Percentiles rank a stretch among this genome's conserved stretches.
Conservation (phyloP, 2,329 filamentous ascomycete species). For the Zasmidium angulare region DNA sequence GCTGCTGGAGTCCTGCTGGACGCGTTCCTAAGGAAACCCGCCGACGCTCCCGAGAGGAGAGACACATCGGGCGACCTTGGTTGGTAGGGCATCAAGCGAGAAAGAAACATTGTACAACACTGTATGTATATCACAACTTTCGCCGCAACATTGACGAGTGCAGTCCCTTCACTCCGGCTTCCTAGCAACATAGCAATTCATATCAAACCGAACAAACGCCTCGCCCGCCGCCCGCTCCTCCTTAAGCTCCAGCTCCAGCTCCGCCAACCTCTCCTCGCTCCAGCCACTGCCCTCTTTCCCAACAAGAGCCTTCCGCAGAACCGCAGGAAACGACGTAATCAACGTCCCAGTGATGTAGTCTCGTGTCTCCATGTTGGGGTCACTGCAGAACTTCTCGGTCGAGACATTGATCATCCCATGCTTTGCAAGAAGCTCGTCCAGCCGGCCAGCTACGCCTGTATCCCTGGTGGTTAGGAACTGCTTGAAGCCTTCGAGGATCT, state of each 20-base stretch:
- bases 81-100: neutral
- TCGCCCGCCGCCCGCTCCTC: neutral
- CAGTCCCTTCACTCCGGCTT: neutral
- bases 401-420: neutral
- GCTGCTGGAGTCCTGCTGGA: slow-evolving; percentile 76
- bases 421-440: neutral
- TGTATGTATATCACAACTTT: neutral
- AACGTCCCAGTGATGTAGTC: neutral
- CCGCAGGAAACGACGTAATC: neutral
- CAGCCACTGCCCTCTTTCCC: neutral
- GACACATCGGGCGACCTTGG: slow-evolving; percentile 12
- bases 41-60: slow-evolving; percentile 12
- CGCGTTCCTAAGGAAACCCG: slow-evolving; percentile 51
- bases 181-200: neutral
- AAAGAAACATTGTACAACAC: neutral
- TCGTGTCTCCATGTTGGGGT: neutral
- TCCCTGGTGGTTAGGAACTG: neutral
- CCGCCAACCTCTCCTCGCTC: neutral
- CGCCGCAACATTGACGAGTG: neutral
- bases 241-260: neutral
- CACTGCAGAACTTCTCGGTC: neutral
- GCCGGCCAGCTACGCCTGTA: neutral
- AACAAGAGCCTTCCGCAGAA: neutral
- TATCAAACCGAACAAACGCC: neutral
- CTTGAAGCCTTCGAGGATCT: neutral